Evolutionary conservation across 768 basidiomycete genomes (phyloP).

Genomic region (Lactifluus rugatus): DNA sequence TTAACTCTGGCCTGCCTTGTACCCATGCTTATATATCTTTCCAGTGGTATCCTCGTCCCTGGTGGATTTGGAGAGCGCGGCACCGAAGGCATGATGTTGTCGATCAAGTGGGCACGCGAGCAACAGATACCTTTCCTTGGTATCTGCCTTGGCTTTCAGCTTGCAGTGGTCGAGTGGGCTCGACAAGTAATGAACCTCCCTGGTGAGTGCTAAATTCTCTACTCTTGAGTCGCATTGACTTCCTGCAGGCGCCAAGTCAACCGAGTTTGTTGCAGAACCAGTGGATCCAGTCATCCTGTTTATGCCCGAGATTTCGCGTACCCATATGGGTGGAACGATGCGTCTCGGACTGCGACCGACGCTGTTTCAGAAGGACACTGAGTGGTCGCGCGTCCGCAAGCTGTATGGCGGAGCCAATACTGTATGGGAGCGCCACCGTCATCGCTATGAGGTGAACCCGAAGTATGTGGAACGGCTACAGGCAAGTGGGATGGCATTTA

Average conservation of each 20-base stretch:
- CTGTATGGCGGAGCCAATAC: slow-evolving; percentile 74
- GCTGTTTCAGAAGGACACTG: slow-evolving; percentile 65
- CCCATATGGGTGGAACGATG: slow-evolving; percentile 99
- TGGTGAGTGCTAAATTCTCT: slow-evolving; percentile 33
- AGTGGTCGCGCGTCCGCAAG: slow-evolving; percentile 65
- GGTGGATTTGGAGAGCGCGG: slow-evolving; percentile 93
- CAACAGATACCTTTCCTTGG: slow-evolving; percentile 92
- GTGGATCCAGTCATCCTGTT: slow-evolving; percentile 77
- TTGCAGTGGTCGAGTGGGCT: slow-evolving; percentile 94
- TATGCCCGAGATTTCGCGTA: slow-evolving; percentile 98
- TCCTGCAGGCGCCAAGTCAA: slow-evolving; percentile 65
- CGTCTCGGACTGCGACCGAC: slow-evolving; percentile 96
- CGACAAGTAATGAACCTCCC: slow-evolving; percentile 66
- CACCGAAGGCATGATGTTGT: slow-evolving; percentile 95
- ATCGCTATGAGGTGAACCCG: slow-evolving; percentile 95
- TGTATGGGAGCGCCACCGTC: slow-evolving; percentile 95
- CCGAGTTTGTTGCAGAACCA: slow-evolving; percentile 61
- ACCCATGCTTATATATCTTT: slow-evolving; percentile 10
- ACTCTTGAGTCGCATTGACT: slow-evolving; percentile 5
- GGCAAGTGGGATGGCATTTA: slow-evolving; percentile 62
- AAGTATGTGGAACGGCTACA: slow-evolving; percentile 64
- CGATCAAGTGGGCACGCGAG: slow-evolving; percentile 96
- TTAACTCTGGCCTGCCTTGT: neutral
- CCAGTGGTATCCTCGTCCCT: slow-evolving; percentile 90
- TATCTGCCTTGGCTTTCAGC: slow-evolving; percentile 95